Evolutionary conservation across 345 rosid genomes (phyloP), one percentile per base, ranked within the genome.

Genomic region (Citropsis articulata): DNA sequence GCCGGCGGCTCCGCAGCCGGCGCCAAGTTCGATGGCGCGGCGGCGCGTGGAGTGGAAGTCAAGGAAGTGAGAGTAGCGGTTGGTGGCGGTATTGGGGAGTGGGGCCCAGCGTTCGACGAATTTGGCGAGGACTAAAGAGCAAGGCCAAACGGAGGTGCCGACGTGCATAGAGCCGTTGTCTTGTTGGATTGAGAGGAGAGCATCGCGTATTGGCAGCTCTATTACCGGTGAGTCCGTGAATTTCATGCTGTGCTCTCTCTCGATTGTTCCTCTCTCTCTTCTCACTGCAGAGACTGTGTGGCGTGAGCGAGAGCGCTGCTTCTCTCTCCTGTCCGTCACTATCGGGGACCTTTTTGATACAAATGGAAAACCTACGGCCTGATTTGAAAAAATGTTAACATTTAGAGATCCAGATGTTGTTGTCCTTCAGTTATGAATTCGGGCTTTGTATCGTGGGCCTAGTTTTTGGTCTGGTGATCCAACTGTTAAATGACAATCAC

Each of bases 101-200:
- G 85, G 82, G 63, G 95, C 82, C 98, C 98, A 95, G 48, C 98
- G 98, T 50, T 95, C 98, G 72, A 83, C 90, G 89, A 95, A 95
- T 81, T 95, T 95, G 75, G 97, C 85, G 81, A 95, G 97, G 73
- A 95, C 93, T 18, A 93, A 81, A 61, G 97, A 95, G 76, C 98
- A 90, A 65, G 98, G 91, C 98, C 98, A 95, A 7, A 95, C 93
- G 85, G 98, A 90, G 74, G 97, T 95, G 61, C 97, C 98, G 36
- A 94, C 98, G 86, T 94, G 97, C 86, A 91, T 85, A 61, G 98
- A 87, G 6, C 85, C 91, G 80, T 94, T 94, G 89, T 94, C 97
- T 75, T 94, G 97, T 24, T 87, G 95, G 86, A 94, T 69, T 36
- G 95, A 88, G 75, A 95, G 94, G 66, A 62, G 65, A 13, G 89